Conservation (phyloP, 805 yeast genomes). For the Isabelozyma heimii region DNA sequence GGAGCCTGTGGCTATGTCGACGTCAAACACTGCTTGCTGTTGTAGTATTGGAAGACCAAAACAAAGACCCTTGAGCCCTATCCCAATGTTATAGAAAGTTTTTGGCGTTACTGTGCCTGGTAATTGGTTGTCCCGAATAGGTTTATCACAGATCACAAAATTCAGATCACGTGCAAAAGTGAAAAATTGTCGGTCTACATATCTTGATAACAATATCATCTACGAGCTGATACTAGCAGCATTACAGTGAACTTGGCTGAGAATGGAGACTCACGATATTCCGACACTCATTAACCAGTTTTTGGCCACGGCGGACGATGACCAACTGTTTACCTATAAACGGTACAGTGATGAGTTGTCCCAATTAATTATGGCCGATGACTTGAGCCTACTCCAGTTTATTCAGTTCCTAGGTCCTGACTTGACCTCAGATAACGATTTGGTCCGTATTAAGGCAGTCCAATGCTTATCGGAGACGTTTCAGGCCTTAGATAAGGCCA, state of each 20-base stretch:
- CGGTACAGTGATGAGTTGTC: constrained; percentile 21
- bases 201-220: neutral
- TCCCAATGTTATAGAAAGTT: no score
- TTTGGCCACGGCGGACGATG: constrained; percentile 27
- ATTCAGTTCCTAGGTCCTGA: constrained; percentile 59
- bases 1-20: no score
- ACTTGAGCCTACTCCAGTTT: constrained; percentile 47
- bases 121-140: no score
- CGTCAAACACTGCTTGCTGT: no score
- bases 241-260: neutral
- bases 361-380: constrained; percentile 13
- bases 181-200: neutral
- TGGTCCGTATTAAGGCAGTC: constrained; percentile 46
- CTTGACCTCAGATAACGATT: constrained; percentile 58
- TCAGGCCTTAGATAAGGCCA: constrained; percentile 14
- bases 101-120: no score
- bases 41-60: no score
- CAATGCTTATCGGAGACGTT: constrained; percentile 41
- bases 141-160: no score
- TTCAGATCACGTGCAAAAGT: no score
- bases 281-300: constrained; percentile 36
- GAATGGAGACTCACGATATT: constrained; percentile 12
- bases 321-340: constrained; percentile 7
- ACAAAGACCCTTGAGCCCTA: no score
- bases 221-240: no score